Conservation (phyloP, 768 basidiomycete genomes). For the Mycena floridula region DNA sequence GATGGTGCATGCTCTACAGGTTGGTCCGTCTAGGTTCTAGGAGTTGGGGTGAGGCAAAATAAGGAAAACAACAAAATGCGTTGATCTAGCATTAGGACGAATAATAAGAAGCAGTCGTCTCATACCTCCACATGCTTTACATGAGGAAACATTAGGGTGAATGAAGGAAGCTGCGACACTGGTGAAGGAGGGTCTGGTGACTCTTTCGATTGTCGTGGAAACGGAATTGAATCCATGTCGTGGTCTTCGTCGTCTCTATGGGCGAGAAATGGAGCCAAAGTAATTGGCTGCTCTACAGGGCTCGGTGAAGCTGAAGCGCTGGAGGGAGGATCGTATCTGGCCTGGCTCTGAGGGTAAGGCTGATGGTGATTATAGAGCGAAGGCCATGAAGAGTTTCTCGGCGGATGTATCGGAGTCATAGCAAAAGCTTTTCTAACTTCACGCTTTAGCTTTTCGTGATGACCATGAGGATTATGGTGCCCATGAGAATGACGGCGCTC, state of each 20-base stretch:
- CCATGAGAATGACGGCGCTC: not conserved
- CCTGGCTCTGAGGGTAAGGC: not conserved
- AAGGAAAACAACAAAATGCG: too few species aligned
- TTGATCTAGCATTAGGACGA: too few species aligned
- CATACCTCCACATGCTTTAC: too few species aligned
- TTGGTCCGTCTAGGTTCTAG: too few species aligned
- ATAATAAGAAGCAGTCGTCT: too few species aligned
- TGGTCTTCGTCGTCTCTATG: not conserved
- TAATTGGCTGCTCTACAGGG: not conserved
- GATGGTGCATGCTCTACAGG: too few species aligned
- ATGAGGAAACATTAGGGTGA: not conserved
- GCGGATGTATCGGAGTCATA: not conserved
- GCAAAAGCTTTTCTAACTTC: not conserved
- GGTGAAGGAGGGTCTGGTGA: too few species aligned
- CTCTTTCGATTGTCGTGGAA: too few species aligned
- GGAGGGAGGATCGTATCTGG: too few species aligned
- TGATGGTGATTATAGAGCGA: not conserved
- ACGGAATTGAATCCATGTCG: not conserved
- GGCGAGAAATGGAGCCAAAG: not conserved
- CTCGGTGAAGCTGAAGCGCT: not conserved
- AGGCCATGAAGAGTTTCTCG: not conserved
- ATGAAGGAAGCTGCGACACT: not conserved
- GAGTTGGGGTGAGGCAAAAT: too few species aligned
- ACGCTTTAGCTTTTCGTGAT: too few species aligned
- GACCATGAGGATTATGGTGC: too few species aligned